Evolutionary conservation across 2,329 filamentous ascomycete species (phyloP).

Genomic region (Venturia nashicola): DNA sequence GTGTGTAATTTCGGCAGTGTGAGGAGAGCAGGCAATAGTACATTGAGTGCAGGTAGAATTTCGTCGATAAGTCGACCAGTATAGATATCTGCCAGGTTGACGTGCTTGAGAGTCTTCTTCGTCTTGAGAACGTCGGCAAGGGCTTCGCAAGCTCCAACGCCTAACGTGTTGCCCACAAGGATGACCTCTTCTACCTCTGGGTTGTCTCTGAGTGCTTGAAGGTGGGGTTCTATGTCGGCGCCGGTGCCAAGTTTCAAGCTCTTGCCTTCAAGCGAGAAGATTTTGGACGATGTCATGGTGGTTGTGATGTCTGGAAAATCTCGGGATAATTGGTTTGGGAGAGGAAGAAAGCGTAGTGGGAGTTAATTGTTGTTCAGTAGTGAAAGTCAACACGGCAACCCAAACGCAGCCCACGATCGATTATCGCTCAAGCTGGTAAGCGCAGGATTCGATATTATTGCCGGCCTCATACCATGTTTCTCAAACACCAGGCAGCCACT

Average conservation of each 20-base stretch:
- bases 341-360: too few relatives aligned
- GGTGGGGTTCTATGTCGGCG: slow-evolving; percentile 73
- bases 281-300: slow-evolving; percentile 29
- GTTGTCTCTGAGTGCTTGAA: slow-evolving; percentile 60
- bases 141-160: slow-evolving; percentile 74
- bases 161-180: slow-evolving; percentile 83
- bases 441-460: not conserved
- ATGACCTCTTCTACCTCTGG: slow-evolving; percentile 72
- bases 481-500: not conserved
- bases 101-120: slow-evolving; percentile 72
- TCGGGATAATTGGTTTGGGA: too few relatives aligned
- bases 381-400: too few relatives aligned
- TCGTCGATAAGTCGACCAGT: slow-evolving; percentile 86
- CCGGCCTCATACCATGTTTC: not conserved
- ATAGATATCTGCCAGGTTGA: slow-evolving; percentile 95
- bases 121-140: slow-evolving; percentile 73
- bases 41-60: slow-evolving; percentile 80
- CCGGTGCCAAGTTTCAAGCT: slow-evolving; percentile 85
- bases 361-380: too few relatives aligned
- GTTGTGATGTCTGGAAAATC: too few relatives aligned
- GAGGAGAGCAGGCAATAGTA: slow-evolving; percentile 74
- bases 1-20: slow-evolving; percentile 79
- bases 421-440: too few relatives aligned
- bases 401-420: too few relatives aligned
- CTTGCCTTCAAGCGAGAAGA: slow-evolving; percentile 86